A percentile compares a stretch with the other conserved stretches of the same genome.
phyloP scores from a whole-genome alignment of 352 stramenopile species.

The Globisporangium echinulatum region DNA sequence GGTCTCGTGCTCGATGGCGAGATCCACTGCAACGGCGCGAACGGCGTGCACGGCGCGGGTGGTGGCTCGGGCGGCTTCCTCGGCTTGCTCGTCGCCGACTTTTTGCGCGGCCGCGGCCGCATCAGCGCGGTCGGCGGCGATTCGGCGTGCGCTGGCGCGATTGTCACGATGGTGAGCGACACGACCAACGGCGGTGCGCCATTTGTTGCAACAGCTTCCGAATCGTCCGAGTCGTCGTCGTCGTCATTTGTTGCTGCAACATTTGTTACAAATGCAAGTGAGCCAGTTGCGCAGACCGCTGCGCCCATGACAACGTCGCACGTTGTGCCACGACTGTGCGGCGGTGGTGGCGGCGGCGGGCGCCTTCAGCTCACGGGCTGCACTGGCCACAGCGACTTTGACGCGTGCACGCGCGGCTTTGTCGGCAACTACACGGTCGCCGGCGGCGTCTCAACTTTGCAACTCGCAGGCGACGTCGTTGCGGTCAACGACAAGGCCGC shows the following conservation, averaged over 20 bases:
- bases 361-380: slow-evolving; percentile 68
- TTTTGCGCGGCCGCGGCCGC: slow-evolving; percentile 42
- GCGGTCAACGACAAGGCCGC: slow-evolving; percentile 10
- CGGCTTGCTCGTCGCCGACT: slow-evolving; percentile 51
- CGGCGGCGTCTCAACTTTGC: slow-evolving; percentile 38
- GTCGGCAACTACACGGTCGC: slow-evolving; percentile 74
- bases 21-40: slow-evolving; percentile 61
- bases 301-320: slow-evolving; percentile 12
- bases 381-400: slow-evolving; percentile 45
- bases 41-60: slow-evolving; percentile 43
- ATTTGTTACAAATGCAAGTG: slow-evolving; percentile 12
- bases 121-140: slow-evolving; percentile 70
- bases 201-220: slow-evolving; percentile 5
- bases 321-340: slow-evolving; percentile 30
- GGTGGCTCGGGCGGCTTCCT: slow-evolving; percentile 74
- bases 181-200: slow-evolving; percentile 6
- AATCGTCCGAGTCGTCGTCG: slow-evolving; percentile 9
- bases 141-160: slow-evolving; percentile 42
- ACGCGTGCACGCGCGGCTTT: slow-evolving; percentile 60
- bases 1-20: slow-evolving; percentile 64
- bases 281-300: neutral
- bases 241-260: neutral
- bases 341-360: slow-evolving; percentile 64
- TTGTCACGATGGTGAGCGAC: slow-evolving; percentile 18
- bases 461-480: slow-evolving; percentile 9